Percentiles rank a stretch among this genome's conserved stretches.
Conservation (phyloP, 2,329 filamentous ascomycete species). For the Xenoacremonium recifei region DNA sequence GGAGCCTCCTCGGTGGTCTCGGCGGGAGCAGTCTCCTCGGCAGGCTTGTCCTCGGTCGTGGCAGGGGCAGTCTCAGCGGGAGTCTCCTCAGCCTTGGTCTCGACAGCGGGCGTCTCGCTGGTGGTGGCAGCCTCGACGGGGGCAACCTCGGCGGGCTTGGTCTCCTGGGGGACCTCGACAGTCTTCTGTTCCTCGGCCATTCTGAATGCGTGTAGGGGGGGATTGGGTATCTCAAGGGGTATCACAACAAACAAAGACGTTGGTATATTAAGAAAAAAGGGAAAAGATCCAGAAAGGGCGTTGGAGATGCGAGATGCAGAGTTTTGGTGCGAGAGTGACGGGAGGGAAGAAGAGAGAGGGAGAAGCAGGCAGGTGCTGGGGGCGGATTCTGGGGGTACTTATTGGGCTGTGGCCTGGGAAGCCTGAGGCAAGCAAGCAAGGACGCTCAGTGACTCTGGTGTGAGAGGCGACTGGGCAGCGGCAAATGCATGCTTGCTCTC, state of each 20-base stretch:
- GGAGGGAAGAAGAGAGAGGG: slow-evolving; percentile 32
- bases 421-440: no score
- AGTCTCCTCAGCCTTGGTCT: slow-evolving; percentile 38
- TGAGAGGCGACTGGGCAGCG: background rate
- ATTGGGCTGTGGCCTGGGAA: slow-evolving; percentile 22
- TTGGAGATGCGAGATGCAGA: slow-evolving; percentile 26
- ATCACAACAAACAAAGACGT: slow-evolving; percentile 49
- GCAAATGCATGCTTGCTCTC: background rate
- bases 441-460: background rate
- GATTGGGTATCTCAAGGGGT: slow-evolving; percentile 45
- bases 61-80: slow-evolving; percentile 32
- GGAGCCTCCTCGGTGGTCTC: slow-evolving; percentile 39
- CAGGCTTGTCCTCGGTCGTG: slow-evolving; percentile 40
- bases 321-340: slow-evolving; percentile 30
- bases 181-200: slow-evolving; percentile 77
- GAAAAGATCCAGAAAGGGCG: slow-evolving; percentile 35
- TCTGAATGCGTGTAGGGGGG: slow-evolving; percentile 47
- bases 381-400: slow-evolving; percentile 41
- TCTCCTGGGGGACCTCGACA: slow-evolving; percentile 56
- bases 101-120: slow-evolving; percentile 31
- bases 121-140: slow-evolving; percentile 30
- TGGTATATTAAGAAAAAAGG: slow-evolving; percentile 37
- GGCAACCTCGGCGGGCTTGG: slow-evolving; percentile 39
- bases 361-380: slow-evolving; percentile 24
- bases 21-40: slow-evolving; percentile 43